Percentiles rank a stretch among this genome's conserved stretches.
phyloP scores from a whole-genome alignment of 768 basidiomycete genomes.

The Scleroderma bovista region DNA sequence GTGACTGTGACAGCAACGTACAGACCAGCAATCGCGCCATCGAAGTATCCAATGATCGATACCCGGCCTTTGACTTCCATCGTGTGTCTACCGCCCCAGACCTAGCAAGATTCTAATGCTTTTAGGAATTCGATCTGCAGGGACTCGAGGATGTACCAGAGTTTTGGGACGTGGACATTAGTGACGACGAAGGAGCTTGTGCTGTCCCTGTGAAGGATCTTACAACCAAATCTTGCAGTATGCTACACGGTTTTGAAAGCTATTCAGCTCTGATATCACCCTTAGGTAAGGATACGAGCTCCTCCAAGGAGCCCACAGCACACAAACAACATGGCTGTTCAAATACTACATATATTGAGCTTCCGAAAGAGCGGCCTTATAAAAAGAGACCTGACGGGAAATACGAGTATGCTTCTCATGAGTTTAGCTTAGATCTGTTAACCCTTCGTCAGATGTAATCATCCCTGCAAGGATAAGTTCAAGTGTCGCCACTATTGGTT shows the following conservation, averaged over 20 bases:
- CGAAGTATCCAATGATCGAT: conserved; percentile 59
- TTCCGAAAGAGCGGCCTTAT: conserved; percentile 8
- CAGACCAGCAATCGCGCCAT: conserved; percentile 49
- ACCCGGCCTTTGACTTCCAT: conserved; percentile 64
- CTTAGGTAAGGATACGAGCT: conserved; percentile 1
- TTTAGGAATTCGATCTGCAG: conserved; percentile 53
- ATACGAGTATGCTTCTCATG: conserved; percentile 41
- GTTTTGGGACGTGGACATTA: conserved; percentile 52
- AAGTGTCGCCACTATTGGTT: conserved; percentile 77
- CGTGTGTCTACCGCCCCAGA: conserved; percentile 32
- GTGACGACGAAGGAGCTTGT: conserved; percentile 19
- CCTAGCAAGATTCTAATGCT: conserved; percentile 3
- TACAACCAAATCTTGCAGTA: conserved; percentile 25
- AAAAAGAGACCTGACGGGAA: conserved; percentile 57
- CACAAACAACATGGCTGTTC: background rate
- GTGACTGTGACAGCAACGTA: conserved; percentile 46
- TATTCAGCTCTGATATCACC: background rate
- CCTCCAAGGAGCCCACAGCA: background rate
- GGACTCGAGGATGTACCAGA: conserved; percentile 65
- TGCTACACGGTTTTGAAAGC: background rate
- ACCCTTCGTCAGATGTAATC: conserved; percentile 57
- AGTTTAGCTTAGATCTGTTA: background rate
- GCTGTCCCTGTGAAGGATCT: conserved; percentile 28
- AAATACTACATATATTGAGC: conserved; percentile 4
- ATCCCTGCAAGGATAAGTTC: conserved; percentile 72